phyloP scores from a whole-genome alignment of 2,329 filamentous ascomycete genomes.

The Incumbomyces lentus region DNA sequence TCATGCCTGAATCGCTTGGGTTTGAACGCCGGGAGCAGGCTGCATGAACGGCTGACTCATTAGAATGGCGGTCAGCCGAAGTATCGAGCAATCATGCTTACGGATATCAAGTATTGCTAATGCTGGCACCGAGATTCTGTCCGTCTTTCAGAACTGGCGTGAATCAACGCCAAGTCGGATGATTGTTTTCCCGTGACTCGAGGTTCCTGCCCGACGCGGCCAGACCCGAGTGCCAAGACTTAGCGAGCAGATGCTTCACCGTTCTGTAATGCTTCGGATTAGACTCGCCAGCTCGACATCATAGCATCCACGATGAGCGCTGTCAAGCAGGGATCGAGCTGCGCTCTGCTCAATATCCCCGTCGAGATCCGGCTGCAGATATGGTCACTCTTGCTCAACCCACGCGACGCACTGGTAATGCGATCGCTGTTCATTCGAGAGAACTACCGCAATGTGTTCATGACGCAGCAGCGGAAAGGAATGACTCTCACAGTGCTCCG shows the following conservation, averaged over 20 bases:
- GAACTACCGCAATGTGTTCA: slow-evolving; percentile 1
- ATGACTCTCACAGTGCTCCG: neutral
- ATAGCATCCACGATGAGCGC: neutral
- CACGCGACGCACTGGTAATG: neutral
- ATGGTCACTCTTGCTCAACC: slow-evolving; percentile 1
- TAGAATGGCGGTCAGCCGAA: neutral
- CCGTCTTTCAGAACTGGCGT: too few species aligned
- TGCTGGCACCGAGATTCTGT: too few species aligned
- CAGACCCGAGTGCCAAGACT: too few species aligned
- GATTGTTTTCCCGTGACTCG: neutral
- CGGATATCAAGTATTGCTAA: too few species aligned
- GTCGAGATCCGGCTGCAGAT: slow-evolving; percentile 4
- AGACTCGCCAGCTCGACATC: neutral
- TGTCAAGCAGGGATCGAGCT: neutral
- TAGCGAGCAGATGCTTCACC: too few species aligned
- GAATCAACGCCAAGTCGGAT: too few species aligned
- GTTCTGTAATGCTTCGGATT: too few species aligned
- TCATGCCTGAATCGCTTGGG: neutral
- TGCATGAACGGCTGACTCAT: neutral
- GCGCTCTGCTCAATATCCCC: neutral
- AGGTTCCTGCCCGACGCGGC: too few species aligned
- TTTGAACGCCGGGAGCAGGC: neutral
- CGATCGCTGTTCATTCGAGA: slow-evolving; percentile 4
- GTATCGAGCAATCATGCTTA: neutral
- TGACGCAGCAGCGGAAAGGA: slow-evolving; percentile 4